Evolutionary conservation across 2,329 filamentous ascomycete genomes (phyloP).

Genomic region (Elsinoe batatas): DNA sequence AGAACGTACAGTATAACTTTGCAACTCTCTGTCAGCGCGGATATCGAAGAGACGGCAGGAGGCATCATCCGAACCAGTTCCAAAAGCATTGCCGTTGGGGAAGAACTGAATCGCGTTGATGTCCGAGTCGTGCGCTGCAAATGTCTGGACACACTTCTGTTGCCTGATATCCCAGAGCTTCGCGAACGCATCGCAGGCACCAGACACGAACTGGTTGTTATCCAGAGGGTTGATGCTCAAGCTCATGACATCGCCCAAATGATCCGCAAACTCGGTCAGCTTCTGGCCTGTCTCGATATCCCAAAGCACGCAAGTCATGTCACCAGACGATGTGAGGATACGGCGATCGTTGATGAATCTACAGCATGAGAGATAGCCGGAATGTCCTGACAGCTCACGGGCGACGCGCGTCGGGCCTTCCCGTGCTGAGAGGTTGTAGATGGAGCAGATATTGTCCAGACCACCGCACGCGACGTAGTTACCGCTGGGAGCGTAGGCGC

Average conservation of each 20-base stretch:
- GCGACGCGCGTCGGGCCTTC: slow-evolving; percentile 96
- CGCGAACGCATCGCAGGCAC: slow-evolving; percentile 94
- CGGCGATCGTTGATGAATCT: slow-evolving; percentile 97
- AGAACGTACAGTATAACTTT: slow-evolving; percentile 53
- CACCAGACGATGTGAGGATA: slow-evolving; percentile 93
- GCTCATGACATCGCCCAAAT: slow-evolving; percentile 98
- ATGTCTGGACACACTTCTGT: slow-evolving; percentile 96
- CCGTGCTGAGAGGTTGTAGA: slow-evolving; percentile 95
- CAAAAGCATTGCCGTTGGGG: slow-evolving; percentile 96
- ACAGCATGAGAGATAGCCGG: slow-evolving; percentile 95
- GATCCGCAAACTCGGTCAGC: slow-evolving; percentile 95
- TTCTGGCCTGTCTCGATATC: slow-evolving; percentile 97
- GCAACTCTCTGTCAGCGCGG: slow-evolving; percentile 74
- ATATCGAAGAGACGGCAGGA: slow-evolving; percentile 97
- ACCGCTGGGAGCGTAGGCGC: slow-evolving; percentile 93
- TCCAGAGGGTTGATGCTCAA: slow-evolving; percentile 99
- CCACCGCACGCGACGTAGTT: slow-evolving; percentile 98
- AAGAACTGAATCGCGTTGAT: slow-evolving; percentile 99
- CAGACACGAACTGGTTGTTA: slow-evolving; percentile 98
- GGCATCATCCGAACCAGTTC: slow-evolving; percentile 93
- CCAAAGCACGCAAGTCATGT: slow-evolving; percentile 99
- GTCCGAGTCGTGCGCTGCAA: slow-evolving; percentile 95
- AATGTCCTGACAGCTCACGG: slow-evolving; percentile 90
- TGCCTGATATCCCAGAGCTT: slow-evolving; percentile 99
- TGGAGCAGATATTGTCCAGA: slow-evolving; percentile 98